Evolutionary conservation across 192 early-diverging fungal genomes (phyloP).

Genomic region (Umbelopsis vinacea): DNA sequence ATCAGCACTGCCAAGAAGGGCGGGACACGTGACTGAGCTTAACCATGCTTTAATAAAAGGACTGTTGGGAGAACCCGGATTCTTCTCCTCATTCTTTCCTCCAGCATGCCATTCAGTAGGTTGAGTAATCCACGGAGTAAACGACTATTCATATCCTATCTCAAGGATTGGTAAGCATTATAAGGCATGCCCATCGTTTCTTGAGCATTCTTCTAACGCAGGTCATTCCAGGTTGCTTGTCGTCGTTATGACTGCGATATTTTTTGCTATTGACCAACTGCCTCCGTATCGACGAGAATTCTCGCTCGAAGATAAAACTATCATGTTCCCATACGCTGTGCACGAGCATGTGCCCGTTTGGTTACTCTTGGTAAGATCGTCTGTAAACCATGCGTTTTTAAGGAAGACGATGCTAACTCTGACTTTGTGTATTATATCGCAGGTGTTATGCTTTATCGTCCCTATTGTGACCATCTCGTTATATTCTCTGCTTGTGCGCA

Average conservation of each 20-base stretch:
- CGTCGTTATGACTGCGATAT: conserved; percentile 56
- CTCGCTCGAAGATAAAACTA: conserved; percentile 67
- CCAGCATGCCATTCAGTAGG: conserved; percentile 16
- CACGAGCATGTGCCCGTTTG: conserved; percentile 52
- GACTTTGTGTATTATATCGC: background rate
- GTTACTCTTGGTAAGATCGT: conserved; percentile 31
- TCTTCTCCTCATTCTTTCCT: background rate
- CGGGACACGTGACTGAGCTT: background rate
- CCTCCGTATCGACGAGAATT: conserved; percentile 77
- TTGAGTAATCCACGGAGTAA: conserved; percentile 20
- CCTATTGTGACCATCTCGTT: conserved; percentile 40
- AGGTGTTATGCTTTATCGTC: conserved; percentile 42
- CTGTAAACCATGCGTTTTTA: background rate
- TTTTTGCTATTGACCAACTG: conserved; percentile 58
- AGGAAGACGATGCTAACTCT: background rate
- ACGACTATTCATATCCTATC: conserved; percentile 34
- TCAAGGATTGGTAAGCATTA: conserved; percentile 36
- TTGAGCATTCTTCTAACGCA: conserved; percentile 31
- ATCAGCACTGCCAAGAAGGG: too few relatives aligned
- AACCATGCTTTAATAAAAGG: background rate
- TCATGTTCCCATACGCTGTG: conserved; percentile 61
- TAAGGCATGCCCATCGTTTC: background rate
- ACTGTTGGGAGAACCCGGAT: background rate
- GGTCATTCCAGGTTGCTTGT: conserved; percentile 41
- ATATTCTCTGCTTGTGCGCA: conserved; percentile 28